These are phyloP conservation scores for Cnidoscolus chayamansa DNA, from an alignment of 441 rosid species.

Conservation along the genomic window DNA sequence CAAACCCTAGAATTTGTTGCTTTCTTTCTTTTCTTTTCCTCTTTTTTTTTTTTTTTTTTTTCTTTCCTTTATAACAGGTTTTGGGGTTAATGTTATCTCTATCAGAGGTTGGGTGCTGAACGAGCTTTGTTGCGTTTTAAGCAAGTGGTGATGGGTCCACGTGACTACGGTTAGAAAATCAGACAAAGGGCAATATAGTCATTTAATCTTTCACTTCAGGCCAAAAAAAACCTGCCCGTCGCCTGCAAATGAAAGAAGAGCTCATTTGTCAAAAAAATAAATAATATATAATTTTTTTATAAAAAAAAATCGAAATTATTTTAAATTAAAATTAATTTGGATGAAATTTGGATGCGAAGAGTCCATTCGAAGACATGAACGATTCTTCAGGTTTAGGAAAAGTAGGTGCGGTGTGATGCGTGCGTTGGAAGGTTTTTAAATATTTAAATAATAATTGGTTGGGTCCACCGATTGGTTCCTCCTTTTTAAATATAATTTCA, in stretches of 20 bases:
- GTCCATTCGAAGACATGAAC: no score
- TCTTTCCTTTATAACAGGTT: no score
- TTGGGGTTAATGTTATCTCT: slow-evolving; percentile 10
- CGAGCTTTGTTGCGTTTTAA: not conserved
- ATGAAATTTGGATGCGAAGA: no score
- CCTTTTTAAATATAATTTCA: no score
- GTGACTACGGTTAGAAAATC: not conserved
- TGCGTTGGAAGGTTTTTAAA: not conserved
- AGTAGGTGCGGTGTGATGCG: not conserved
- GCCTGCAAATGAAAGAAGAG: no score
- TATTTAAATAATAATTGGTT: not conserved
- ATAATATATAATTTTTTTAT: no score
- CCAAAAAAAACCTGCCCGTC: no score
- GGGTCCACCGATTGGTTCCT: not conserved
- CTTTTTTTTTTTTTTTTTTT: not conserved
- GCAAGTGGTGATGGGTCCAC: slow-evolving; percentile 12
- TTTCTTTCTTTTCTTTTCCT: slow-evolving; percentile 2
- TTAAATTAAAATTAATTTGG: no score
- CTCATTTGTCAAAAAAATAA: no score
- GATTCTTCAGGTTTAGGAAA: no score
- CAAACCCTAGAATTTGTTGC: slow-evolving; percentile 50
- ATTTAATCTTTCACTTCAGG: not conserved
- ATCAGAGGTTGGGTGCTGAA: slow-evolving; percentile 1
- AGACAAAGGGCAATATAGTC: not conserved
- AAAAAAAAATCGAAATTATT: no score